phyloP scores from a whole-genome alignment of 169 alveolate genomes.

The Eimeria maxima region DNA sequence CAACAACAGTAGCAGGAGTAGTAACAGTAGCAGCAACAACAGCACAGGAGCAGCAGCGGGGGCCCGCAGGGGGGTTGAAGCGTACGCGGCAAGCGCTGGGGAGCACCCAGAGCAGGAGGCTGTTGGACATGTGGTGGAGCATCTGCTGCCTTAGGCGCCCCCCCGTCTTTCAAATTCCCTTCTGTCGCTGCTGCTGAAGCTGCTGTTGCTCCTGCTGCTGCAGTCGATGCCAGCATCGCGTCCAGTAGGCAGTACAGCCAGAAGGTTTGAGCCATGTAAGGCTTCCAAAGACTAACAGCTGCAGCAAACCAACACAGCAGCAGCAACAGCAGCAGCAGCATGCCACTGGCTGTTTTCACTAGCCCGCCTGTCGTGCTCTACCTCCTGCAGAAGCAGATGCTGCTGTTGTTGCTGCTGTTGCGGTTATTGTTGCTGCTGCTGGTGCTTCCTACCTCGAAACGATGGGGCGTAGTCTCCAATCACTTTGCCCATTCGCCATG shows the following conservation, averaged over 20 bases:
- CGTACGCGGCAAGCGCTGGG: conserved; percentile 30
- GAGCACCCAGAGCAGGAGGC: neutral
- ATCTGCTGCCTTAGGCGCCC: neutral
- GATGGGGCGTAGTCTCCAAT: conserved; percentile 37
- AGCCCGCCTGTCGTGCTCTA: neutral
- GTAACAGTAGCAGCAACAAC: too few relatives aligned
- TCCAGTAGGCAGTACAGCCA: conserved; percentile 49
- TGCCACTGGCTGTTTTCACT: neutral
- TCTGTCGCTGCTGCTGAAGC: neutral
- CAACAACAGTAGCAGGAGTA: too few relatives aligned
- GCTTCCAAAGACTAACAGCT: conserved; percentile 23
- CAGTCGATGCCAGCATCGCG: conserved; percentile 28
- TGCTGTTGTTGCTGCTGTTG: neutral
- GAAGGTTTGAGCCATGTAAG: conserved; percentile 17
- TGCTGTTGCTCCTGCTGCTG: conserved; percentile 29
- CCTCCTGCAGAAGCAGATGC: neutral
- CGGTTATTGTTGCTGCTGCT: neutral
- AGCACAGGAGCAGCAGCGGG: too few relatives aligned
- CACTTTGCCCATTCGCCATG: conserved; percentile 40
- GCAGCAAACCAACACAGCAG: conserved; percentile 5
- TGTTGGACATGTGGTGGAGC: neutral
- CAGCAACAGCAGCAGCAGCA: neutral
- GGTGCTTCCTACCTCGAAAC: conserved; percentile 1
- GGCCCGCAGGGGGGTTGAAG: neutral
- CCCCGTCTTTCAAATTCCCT: neutral